Evolutionary conservation across 2,329 filamentous ascomycete species (phyloP).

Genomic region (Monilinia fructigena): DNA sequence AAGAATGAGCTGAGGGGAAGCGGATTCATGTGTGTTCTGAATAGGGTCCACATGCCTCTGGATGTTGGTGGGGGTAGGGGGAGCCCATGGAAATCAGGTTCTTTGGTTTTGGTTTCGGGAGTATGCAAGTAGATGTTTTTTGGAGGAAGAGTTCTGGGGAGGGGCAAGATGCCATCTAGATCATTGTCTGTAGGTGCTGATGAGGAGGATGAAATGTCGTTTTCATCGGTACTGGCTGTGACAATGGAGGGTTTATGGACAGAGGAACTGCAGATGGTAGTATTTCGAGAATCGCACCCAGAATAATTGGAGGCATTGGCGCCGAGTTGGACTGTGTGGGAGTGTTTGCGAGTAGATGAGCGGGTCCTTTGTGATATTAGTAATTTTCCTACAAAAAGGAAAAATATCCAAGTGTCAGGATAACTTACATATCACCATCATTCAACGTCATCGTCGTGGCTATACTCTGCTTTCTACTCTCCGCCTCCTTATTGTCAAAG

Average conservation of each 20-base stretch:
- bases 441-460: constrained; percentile 4
- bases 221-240: background rate
- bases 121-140: background rate
- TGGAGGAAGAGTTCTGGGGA: background rate
- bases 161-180: background rate
- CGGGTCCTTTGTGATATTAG: background rate
- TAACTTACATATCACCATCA: constrained; percentile 16
- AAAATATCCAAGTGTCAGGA: background rate
- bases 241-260: background rate
- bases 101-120: background rate
- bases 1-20: background rate
- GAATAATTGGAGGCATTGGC: background rate
- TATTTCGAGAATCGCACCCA: background rate
- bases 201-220: background rate
- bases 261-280: background rate
- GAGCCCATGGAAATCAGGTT: rapidly evolving
- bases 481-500: constrained; percentile 29
- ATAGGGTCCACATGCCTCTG: background rate
- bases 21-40: background rate
- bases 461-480: constrained; percentile 21
- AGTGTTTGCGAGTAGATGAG: background rate
- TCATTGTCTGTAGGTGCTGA: background rate
- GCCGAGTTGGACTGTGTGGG: background rate
- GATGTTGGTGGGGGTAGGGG: background rate
- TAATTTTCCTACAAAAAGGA: background rate